Evolutionary conservation across 345 rosid genomes (phyloP), one percentile per base, ranked within the genome.

Genomic region (Dipteronia dyeriana): DNA sequence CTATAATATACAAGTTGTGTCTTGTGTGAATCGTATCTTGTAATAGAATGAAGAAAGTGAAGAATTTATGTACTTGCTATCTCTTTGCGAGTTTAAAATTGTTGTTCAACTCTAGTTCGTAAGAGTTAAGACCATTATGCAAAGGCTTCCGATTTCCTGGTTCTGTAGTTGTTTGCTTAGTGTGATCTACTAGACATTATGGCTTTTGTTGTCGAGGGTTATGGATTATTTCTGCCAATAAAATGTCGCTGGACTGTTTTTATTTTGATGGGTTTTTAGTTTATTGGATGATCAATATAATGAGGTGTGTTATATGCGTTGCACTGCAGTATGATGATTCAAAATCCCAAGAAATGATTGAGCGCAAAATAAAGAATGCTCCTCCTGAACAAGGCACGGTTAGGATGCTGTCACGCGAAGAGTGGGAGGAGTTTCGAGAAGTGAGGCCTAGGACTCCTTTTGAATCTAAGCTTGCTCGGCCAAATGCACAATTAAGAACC

Each of bases 391-490:
- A 88, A 89, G 99, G 99, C 77, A 87, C 92, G 0, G 85, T 92
- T 64, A 79, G 97, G 88, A 90, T 89, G 99, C 85, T 96, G 22
- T 85, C 79, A 43, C 95, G 88, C 23, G 94, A 94, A 73, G 99
- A 96, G 76, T 96, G 99, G 98, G 97, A 90, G 62, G 87, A 87
- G 74, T 71, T 94, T 72, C 87, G 92, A 68, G 97, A 94, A 83
- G 91, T 91, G 80, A 92, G 99, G 83, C 97, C 99, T 39, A 87
- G 97, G 87, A 94, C 98, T 64, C 98, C 97, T 49, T 94, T 94
- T 39, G 99, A 96, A 83, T 96, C 99, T 79, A 92, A 85, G 87
- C 92, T 92, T 83, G 97, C 97, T 77, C 93, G 97, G 65, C 93
- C 97, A 67, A 90, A 89, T 81, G 97, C 98, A 26, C 81, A 79